A percentile compares a stretch with the other conserved stretches of the same genome.
Conservation (phyloP, 192 early-diverging fungal genomes). For the Linnemannia hyalina region DNA sequence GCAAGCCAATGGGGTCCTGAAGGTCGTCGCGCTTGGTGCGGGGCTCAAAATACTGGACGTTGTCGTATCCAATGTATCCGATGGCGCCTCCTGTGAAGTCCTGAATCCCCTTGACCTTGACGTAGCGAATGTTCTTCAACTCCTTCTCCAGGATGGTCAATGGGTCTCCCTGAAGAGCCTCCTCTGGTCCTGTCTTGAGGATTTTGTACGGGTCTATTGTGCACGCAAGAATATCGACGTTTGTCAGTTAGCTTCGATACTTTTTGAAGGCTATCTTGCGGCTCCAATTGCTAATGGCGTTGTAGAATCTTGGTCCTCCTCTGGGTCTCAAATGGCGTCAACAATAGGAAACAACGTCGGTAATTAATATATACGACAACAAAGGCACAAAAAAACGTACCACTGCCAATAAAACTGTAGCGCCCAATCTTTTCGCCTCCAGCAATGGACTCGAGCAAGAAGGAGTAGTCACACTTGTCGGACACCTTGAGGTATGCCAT, state of each 20-base stretch:
- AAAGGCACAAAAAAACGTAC: constrained; percentile 46
- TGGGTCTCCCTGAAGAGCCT: constrained; percentile 86
- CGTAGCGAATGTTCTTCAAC: constrained; percentile 80
- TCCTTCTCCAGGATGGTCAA: constrained; percentile 88
- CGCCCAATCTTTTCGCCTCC: constrained; percentile 96
- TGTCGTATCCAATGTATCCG: constrained; percentile 98
- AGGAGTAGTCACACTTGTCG: constrained; percentile 86
- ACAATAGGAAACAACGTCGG: neutral
- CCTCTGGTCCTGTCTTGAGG: constrained; percentile 78
- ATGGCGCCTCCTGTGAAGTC: constrained; percentile 95
- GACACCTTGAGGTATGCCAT: constrained; percentile 94
- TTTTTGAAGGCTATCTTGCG: neutral
- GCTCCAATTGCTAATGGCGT: neutral
- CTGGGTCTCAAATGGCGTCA: neutral
- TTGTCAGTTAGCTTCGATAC: neutral
- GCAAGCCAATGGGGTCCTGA: constrained; percentile 88
- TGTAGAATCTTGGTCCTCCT: neutral
- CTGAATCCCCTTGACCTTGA: constrained; percentile 86
- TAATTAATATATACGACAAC: neutral
- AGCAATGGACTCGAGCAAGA: constrained; percentile 93
- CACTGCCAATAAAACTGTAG: constrained; percentile 95
- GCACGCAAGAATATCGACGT: neutral
- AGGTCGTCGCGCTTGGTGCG: constrained; percentile 80
- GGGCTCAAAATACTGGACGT: constrained; percentile 98
- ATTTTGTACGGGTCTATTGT: constrained; percentile 89